Percentiles rank a stretch among this genome's conserved stretches.
phyloP scores from a whole-genome alignment of 306 rosid species.

The Dalbergia cultrata region DNA sequence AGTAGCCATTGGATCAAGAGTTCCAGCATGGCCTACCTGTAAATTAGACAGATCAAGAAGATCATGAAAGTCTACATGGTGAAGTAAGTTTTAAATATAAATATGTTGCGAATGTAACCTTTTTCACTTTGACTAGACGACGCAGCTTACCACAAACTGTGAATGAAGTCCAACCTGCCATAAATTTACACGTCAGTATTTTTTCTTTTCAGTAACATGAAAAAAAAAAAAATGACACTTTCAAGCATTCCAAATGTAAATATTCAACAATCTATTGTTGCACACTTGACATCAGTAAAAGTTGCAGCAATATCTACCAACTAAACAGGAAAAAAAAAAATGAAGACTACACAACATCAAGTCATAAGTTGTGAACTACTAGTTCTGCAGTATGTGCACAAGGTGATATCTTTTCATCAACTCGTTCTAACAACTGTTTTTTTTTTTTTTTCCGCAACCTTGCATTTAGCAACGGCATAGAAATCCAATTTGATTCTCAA shows the following conservation, averaged over 20 bases:
- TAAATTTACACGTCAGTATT: conserved; percentile 34
- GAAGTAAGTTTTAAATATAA: neutral
- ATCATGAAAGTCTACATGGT: conserved; percentile 25
- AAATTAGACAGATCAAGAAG: conserved; percentile 36
- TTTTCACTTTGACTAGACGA: conserved; percentile 92
- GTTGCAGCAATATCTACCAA: conserved; percentile 13
- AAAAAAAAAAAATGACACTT: conserved; percentile 24
- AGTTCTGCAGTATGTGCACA: conserved; percentile 20
- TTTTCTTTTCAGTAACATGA: neutral
- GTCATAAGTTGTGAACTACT: neutral
- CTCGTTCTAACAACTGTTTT: neutral
- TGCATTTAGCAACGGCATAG: neutral
- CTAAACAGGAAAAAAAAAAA: too few species aligned
- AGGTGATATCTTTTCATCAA: conserved; percentile 11
- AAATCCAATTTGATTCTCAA: neutral
- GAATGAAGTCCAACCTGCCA: conserved; percentile 96
- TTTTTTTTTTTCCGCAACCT: too few species aligned
- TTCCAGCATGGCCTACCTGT: conserved; percentile 98
- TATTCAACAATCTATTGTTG: conserved; percentile 2
- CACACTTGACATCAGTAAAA: conserved; percentile 9
- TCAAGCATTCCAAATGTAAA: conserved; percentile 4
- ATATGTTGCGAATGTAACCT: conserved; percentile 58
- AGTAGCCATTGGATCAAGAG: conserved; percentile 99
- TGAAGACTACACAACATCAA: too few species aligned
- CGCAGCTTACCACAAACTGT: conserved; percentile 97